Conservation (phyloP, 2,329 filamentous ascomycete species). For the Sporothrix variecibatus region DNA sequence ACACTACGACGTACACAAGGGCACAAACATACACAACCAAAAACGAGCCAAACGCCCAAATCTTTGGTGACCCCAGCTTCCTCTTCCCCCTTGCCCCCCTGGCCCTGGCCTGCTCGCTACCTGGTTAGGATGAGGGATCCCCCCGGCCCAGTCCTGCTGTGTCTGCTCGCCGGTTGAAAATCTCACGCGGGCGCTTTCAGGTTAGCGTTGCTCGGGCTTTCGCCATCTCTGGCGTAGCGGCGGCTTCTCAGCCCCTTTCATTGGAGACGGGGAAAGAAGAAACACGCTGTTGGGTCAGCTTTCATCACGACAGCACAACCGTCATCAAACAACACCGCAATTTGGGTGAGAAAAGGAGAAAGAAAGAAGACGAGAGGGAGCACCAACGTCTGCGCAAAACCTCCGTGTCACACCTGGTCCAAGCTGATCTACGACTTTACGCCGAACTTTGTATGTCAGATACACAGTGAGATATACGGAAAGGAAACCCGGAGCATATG, state of each 20-base stretch:
- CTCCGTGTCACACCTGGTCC: background rate
- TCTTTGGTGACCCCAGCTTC: conserved; percentile 1
- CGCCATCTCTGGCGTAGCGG: conserved; percentile 24
- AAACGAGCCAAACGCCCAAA: background rate
- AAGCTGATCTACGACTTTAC: background rate
- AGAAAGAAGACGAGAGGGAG: background rate
- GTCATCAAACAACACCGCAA: background rate
- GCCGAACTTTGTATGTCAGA: background rate
- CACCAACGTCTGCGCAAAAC: background rate
- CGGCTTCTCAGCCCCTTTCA: conserved; percentile 19
- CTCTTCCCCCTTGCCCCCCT: background rate
- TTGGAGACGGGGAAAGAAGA: background rate
- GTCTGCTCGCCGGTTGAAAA: conserved; percentile 22
- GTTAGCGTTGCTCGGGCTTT: conserved; percentile 17
- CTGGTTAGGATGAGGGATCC: background rate
- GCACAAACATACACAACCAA: background rate
- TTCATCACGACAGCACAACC: background rate
- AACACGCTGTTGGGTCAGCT: background rate
- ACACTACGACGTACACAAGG: background rate
- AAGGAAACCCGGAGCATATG: background rate
- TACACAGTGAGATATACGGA: background rate
- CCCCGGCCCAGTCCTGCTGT: conserved; percentile 7
- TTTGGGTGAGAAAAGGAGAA: background rate
- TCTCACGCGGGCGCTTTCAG: conserved; percentile 6
- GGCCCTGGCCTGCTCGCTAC: background rate